phyloP scores from a whole-genome alignment of 768 basidiomycete genomes.

The Exidia glandulosa region DNA sequence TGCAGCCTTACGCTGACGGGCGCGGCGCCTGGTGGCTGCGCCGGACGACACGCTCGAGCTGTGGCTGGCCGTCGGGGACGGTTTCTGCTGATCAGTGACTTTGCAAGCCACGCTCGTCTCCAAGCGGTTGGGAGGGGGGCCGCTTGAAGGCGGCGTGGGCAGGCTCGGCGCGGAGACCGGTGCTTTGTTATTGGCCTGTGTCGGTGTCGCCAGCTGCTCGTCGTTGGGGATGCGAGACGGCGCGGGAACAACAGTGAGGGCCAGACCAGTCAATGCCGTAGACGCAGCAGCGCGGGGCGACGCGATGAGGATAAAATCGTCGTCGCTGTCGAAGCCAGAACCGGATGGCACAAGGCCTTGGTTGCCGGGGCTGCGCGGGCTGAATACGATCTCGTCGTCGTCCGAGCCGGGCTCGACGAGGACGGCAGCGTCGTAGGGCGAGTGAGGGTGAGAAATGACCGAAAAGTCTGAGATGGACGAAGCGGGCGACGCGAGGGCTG shows the following conservation, averaged over 20 bases:
- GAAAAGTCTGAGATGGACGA: neutral
- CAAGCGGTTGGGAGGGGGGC: neutral
- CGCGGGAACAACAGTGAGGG: neutral
- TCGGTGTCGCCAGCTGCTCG: neutral
- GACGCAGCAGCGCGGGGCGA: conserved; percentile 15
- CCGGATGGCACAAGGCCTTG: neutral
- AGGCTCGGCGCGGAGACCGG: neutral
- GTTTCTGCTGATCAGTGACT: neutral
- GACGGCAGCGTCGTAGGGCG: neutral
- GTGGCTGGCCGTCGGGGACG: neutral
- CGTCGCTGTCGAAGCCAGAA: conserved; percentile 19
- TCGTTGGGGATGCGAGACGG: neutral
- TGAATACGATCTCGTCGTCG: conserved; percentile 1
- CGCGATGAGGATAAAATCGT: conserved; percentile 42
- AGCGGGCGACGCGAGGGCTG: neutral
- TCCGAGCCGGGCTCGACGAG: neutral
- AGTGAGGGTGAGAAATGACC: neutral
- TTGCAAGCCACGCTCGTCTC: neutral
- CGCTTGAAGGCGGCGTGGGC: neutral
- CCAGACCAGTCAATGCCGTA: neutral
- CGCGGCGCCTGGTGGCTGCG: neutral
- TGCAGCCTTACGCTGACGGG: too few species aligned
- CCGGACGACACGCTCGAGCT: neutral
- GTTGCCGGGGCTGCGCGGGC: neutral
- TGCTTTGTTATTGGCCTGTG: neutral